phyloP scores from a whole-genome alignment of 2,329 filamentous ascomycete species.

The Scedosporium boydii region DNA sequence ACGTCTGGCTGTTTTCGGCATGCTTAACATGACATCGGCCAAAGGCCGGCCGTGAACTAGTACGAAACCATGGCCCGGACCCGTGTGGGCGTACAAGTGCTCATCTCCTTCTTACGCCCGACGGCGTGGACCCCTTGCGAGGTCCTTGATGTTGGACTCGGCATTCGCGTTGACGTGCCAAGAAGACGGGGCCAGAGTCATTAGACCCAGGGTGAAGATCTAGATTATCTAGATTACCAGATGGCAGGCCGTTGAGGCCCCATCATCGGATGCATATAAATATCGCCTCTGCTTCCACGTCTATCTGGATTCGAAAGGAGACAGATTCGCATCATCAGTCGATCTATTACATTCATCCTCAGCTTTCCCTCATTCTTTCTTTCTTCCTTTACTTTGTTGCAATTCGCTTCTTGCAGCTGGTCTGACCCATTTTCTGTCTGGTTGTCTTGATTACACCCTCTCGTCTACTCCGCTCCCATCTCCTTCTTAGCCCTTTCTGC shows the following conservation, averaged over 20 bases:
- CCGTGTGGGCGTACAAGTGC: neutral
- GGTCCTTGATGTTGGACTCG: neutral
- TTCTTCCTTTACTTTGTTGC: neutral
- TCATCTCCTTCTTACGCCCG: neutral
- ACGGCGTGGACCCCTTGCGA: neutral
- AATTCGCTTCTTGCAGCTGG: conserved; percentile 5
- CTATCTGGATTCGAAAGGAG: neutral
- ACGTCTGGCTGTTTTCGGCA: neutral
- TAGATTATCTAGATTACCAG: neutral
- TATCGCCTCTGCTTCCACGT: neutral
- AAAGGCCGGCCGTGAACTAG: neutral
- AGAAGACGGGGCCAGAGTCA: neutral
- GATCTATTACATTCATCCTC: neutral
- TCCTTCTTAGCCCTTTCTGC: neutral
- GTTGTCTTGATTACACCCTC: neutral
- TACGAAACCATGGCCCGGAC: neutral
- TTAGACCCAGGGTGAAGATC: neutral
- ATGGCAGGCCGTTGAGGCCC: neutral
- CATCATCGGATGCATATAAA: neutral
- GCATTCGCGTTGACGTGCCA: neutral
- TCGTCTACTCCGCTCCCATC: neutral
- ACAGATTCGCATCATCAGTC: neutral
- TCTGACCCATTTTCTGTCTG: neutral
- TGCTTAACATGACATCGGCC: neutral
- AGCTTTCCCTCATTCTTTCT: neutral